Percentiles rank a stretch among this genome's conserved stretches.
phyloP scores from a whole-genome alignment of 768 basidiomycete genomes.

The Psilocybe tampanensis region DNA sequence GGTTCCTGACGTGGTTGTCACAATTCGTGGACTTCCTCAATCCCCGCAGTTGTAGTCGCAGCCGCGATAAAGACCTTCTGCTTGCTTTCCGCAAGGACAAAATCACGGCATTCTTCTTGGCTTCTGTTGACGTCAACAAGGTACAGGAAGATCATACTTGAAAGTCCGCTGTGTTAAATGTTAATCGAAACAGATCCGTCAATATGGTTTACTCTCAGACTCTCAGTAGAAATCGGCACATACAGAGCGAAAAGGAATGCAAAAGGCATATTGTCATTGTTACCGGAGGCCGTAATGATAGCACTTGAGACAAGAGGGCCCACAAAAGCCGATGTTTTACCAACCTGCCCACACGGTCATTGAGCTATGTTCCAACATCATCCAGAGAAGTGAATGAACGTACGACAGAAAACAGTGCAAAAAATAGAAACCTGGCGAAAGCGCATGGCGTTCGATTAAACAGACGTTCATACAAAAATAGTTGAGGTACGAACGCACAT shows the following conservation, averaged over 20 bases:
- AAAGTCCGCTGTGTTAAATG: constrained; percentile 41
- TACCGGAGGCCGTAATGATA: constrained; percentile 66
- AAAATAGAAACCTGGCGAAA: constrained; percentile 62
- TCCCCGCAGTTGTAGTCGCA: neutral
- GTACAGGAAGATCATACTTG: constrained; percentile 62
- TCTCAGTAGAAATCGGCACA: constrained; percentile 24
- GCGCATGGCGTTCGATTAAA: constrained; percentile 9
- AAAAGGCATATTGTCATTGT: constrained; percentile 79
- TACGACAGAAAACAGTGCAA: constrained; percentile 74
- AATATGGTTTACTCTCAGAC: neutral
- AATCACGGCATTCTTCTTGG: constrained; percentile 61
- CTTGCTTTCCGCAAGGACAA: constrained; percentile 53
- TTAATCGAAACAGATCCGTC: neutral
- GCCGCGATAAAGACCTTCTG: constrained; percentile 24
- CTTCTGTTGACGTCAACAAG: constrained; percentile 69
- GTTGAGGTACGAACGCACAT: constrained; percentile 43
- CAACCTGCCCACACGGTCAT: constrained; percentile 42
- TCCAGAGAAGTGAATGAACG: constrained; percentile 8
- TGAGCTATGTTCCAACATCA: neutral
- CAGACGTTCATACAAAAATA: neutral
- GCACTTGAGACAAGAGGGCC: constrained; percentile 77
- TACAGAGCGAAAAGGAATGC: constrained; percentile 72
- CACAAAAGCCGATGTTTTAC: constrained; percentile 78
- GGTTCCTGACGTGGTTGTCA: neutral
- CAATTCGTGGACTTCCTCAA: neutral